Base-by-base conservation (phyloP, 2,329 filamentous ascomycete species). In the Didymella exigua region DNA sequence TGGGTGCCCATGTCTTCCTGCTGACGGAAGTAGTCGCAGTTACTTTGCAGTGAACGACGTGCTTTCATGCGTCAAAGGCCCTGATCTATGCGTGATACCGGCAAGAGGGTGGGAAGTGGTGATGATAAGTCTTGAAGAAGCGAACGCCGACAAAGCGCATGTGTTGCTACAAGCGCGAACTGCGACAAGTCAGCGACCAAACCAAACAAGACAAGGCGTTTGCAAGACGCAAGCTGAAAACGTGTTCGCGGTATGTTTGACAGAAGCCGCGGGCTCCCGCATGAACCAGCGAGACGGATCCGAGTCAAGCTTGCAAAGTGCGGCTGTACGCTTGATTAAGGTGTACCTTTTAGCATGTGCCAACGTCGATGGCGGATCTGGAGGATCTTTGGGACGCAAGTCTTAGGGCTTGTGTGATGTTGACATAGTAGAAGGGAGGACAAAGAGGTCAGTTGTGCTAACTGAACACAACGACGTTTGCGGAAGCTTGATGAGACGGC, bases 121-220 rank as follows among this genome's bases (percentile, higher is more conserved):
- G 64, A 62, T 69, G 61, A 61, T 51, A 46, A 69, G 60, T 62
- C 41, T 51, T 51, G 56, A 51, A 61, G 57, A 67, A 67, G 69
- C 67, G 60, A 70, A 65, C 48, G 57, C 56, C 61, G 60, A 69
- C 42, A 47, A 47, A 55, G 40, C 46, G 46, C 46, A 45, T 40
- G 46, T 49, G 62, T 68, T 68, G 63, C 61, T 66, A 60, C 66
- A 69, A 70, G 69, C 62, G 61, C 62, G 56, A 62, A 67, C 72
- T 75, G 65, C 53, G 62, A 73, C 65, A 63, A 54, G 70, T 76
- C 63, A 76, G 73, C 68, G 55, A 63, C 65, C 66, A 73, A 70
- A 73, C 67, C 62, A 63, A 70, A 65, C 66, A 73, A 74, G 68
- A 71, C 65, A 72, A 70, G 68, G 70, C 64, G 71, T 73, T 75